Base-by-base conservation (phyloP, 345 rosid species). In the Aquilaria sinensis region DNA sequence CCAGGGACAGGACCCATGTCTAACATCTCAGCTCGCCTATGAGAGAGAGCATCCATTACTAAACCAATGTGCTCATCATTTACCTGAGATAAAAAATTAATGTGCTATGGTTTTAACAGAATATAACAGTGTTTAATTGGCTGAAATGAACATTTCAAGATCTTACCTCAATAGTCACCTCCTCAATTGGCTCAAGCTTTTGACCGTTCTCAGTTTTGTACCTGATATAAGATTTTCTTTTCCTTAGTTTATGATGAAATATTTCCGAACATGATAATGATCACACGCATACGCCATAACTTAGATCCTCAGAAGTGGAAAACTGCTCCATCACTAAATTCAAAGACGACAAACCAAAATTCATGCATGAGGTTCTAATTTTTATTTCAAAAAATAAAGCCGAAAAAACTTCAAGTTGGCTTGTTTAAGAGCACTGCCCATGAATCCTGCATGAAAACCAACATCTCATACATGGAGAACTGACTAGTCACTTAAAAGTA, bases 1-100 rank as follows among this genome's bases (percentile, higher is more conserved):
- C 99, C 97, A 64, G 96, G 82, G 55, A 94, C 99, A 70, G 96
- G 96, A 63, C 96, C 89, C 96, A 94, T 86, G 81, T 94, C 99
- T 48, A 75, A 45, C 66, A 90, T 81, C 70, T 88, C 96, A 41
- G 78, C 97, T 45, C 89, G 86, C 77, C 99, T 88, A 64, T 88
- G 97, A 68, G 99, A 85, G 43, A 94, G 77, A 73, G 99, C 96
- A 80, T 90, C 99, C 95, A 94, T 81, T 58, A 90, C 78, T 64
- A 87, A 71, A 58, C 96, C 99, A 57, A 86, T 92, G 57, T 94
- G 97, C 76, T 94, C 99, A 52, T 88, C 97, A 72, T 94, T 90
- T 67, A 94, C 75, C 90, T 82, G 73, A 60, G 68, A 55, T 30
- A 66, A 45, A 47, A 62, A 23, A 43, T 37, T 43, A 63, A 43